Evolutionary conservation across 2,329 filamentous ascomycete genomes (phyloP), one percentile per base, ranked within the genome.

Genomic region (Aspergillus eucalypticola): DNA sequence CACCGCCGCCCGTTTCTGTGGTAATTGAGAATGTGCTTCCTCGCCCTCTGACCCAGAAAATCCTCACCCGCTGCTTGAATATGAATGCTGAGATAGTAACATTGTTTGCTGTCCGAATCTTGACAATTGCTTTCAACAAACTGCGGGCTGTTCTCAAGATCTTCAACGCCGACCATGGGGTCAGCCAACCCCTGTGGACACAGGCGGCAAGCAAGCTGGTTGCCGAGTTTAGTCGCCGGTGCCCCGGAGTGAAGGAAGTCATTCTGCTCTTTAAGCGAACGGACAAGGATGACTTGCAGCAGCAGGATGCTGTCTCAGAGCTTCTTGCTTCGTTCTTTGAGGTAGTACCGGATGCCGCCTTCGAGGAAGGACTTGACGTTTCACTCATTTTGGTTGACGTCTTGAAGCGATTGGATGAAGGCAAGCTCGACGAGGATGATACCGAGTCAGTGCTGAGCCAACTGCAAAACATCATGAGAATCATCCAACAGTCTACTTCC

Each of bases 1-100:
- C 88, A 13, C 93, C 95, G 29, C 94, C 95, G 8, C 91, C 92
- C 1, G 86, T 88, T 2, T 88, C 88, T 2, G 83, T 95, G 48
- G 82, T 94, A 8, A 85, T 98, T 41, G 93, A 96, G 75, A 96
- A 88, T 74, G 87, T 98, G 54, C 79, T 99, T 8, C 95, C 95
- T 3, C 85, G 88, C 25, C 91, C 93, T 0, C 80, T 98, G 38
- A 93, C 85, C 8, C 89, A 92, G 66, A 92, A 92, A 71, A 88
- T 89, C 0, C 81, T 98, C 48, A 86, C 86, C 10, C 88, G 90
- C 63, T 97, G 93, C 70, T 75, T 99, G 38, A 88, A 90, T 38
- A 86, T 90, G 61, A 90, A 89, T 64, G 89, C 89, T 3, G 87
- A 91, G 57, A 82, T 99, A 25, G 86, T 96, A 32, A 90, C 90